A percentile compares a stretch with the other conserved stretches of the same genome.
Conservation (phyloP, 257 asterid species). For the Solanum ossicruentum region DNA sequence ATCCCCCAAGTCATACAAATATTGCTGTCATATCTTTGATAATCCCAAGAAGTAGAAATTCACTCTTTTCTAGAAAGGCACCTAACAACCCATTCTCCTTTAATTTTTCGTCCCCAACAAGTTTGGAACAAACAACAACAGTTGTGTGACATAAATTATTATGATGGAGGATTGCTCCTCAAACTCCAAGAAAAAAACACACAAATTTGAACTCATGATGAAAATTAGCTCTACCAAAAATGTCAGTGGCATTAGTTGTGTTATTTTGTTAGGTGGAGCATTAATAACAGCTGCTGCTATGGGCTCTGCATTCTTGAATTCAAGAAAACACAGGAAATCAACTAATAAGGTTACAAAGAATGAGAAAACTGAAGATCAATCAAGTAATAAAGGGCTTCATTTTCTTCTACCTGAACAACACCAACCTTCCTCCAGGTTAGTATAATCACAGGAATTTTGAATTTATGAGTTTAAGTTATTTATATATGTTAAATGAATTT, state of each 20-base stretch:
- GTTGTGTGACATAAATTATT: neutral
- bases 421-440: neutral
- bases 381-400: constrained; percentile 1
- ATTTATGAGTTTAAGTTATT: neutral
- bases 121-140: neutral
- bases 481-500: neutral
- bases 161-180: neutral
- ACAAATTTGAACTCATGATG: neutral
- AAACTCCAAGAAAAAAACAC: neutral
- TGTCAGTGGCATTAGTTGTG: constrained; percentile 35
- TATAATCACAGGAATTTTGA: neutral
- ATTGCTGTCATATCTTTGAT: neutral
- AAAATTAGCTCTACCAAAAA: constrained; percentile 10
- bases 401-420: neutral
- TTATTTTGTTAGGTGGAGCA: constrained; percentile 52
- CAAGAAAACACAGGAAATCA: constrained; percentile 20
- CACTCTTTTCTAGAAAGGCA: neutral
- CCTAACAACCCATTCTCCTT: neutral
- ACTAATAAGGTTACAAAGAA: neutral
- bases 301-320: constrained; percentile 11
- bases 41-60: neutral
- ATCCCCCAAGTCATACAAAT: neutral
- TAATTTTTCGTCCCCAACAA: neutral
- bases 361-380: constrained; percentile 5
- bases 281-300: constrained; percentile 56